Base-by-base conservation (phyloP, 306 rosid species). In the Biancaea sappan region DNA sequence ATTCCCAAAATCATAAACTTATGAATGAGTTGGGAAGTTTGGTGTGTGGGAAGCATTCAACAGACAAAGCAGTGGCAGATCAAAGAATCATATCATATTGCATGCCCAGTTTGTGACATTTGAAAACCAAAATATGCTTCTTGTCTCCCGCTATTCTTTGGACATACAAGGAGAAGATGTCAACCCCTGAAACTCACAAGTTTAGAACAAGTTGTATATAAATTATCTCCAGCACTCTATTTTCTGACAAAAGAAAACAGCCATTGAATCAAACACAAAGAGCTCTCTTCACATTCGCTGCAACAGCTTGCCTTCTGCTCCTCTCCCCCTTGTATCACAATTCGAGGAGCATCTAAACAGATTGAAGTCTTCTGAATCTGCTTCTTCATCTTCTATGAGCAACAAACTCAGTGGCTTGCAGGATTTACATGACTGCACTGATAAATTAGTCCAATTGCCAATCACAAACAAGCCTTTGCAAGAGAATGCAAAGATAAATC, bases 311-410 rank as follows among this genome's bases (percentile, higher is more conserved):
- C 84, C 83, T 21, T 73, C 76, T 0, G 41, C 66, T 35, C 73
- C 79, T 74, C 88, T 78, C 78, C 77, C 83, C 0, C 5, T 73
- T 71, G 59, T 60, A 51, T 75, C 81, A 70, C 83, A 84, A 75
- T 57, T 83, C 50, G 47, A 82, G 18, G 77, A 60, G 56, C 72
- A 72, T 3, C 64, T 77, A 26, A 18, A 26, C n/a, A 60, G 74
- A 69, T 46, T 66, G 64, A 82, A 63, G 75, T 48, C 37, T 69
- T 82, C 77, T 41, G 80, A 73, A 52, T 66, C 73, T 15, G 64
- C 71, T 16, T 71, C 78, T 40, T 53, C 62, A 18, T 66, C 73
- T 29, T 41, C 70, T 53, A 29, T 81, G 47, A 44, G 31, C 72
- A 34, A 57, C 26, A 71, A 37, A 1, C 67, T 76, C n/a, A 6